Evolutionary conservation across 176 grass and related monocot genomes (phyloP), one percentile per base, ranked within the genome.

Genomic region (Typha latifolia): DNA sequence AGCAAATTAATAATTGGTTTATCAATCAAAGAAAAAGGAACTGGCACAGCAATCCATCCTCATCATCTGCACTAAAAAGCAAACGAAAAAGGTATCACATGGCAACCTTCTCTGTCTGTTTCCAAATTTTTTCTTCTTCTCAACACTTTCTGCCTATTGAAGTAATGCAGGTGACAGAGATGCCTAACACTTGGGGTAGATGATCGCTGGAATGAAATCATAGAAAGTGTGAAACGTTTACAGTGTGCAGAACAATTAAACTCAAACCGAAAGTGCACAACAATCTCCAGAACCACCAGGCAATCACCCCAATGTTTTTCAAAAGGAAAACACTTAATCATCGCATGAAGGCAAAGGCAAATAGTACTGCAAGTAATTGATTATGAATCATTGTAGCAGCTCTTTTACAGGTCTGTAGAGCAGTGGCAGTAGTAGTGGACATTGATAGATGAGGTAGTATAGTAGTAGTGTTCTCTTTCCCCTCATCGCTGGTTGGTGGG

Each of bases 1-100:
- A 97, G 81, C 93, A 97, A 69, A 97, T 97, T 32, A 97, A 97
- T 77, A 97, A 97, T 50, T 97, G 93, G 93, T 97, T 97, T 53
- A 97, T 97, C 74, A 97, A 97, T 70, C 93, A 97, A 62, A 90
- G 93, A 62, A 97, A 97, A 72, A 80, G 93, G 64, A 97, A 97
- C 59, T 97, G 93, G 93, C 85, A 97, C 80, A 97, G 69, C 73
- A 97, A 97, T 69, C 78, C 80, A 0, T 69, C 84, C 7, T 81
- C 93, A 29, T 89, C 85, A 12, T 79, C 82, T 3, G 66, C 93
- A 1, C 79, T 86, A 34, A 97, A 97, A 78, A 97, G 75, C 81
- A 97, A 97, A 79, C 81, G 82, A 51, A 97, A 92, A 81, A 97
- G 93, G 93, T 97, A 83, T 0, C 0, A 0, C 34, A 12, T 47